Evolutionary conservation across 169 alveolate genomes (phyloP), one percentile per base, ranked within the genome.

Genomic region (Plasmodium vinckei): DNA sequence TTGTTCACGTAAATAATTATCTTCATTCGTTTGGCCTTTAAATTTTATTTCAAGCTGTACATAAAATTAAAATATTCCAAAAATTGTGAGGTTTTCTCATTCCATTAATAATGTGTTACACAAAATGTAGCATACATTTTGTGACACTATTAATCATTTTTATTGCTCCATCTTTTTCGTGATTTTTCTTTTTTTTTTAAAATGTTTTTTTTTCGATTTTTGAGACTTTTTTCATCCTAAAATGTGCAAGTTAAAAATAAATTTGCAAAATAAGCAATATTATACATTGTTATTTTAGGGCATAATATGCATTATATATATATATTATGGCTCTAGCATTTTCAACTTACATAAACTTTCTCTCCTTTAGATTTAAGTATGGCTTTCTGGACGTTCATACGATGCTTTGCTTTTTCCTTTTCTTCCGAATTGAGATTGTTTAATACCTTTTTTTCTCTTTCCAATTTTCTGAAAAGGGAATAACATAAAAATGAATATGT

Each of bases 211-310:
- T 25, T 64, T 63, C 77, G 53, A 19, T 77, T 77, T 33, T 77
- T 77, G 54, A 77, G 77, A 69, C 89, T 77, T 56, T 77, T 77
- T 64, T 77, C 89, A 65, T 65, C 61, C 89, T 77, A 51, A 65
- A 19, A n/a, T n/a, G 57, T 27, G 33, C 17, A 39, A 33, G 21
- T 61, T 19, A 23, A 61, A 21, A 61, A 23, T 19, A 61, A 2
- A 61, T 19, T 19, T 19, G 9, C 9, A 23, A 61, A 23, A 21
- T 7, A 5, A 59, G 17, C 2, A 15, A 51, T 33, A 33, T 33
- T 33, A 33, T 33, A 33, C 42, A 33, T 33, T 7, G 0, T 3
- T 33, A 33, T 33, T 33, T 33, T 33, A 33, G 7, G 42, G 7
- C 6, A 33, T 33, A 33, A 33, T 33, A 33, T 33, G 42, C 5